These are phyloP conservation scores for Boletellus ananiceps DNA, from an alignment of 768 basidiomycete species.

Conservation along the genomic window DNA sequence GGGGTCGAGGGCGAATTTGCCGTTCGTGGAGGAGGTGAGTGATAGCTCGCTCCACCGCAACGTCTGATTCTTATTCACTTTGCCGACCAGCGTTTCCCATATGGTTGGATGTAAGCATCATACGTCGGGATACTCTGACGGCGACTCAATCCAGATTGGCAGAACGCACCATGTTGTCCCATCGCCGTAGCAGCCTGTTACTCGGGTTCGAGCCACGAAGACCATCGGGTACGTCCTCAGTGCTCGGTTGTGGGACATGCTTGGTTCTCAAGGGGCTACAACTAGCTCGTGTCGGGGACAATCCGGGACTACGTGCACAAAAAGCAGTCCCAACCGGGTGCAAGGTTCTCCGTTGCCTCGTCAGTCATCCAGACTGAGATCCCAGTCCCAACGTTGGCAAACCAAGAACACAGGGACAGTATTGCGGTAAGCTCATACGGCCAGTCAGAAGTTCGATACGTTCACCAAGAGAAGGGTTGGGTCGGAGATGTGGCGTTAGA, in stretches of 20 bases:
- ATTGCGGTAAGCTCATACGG: slow-evolving; percentile 25
- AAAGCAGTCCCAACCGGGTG: slow-evolving; percentile 29
- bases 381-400: slow-evolving; percentile 28
- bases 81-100: slow-evolving; percentile 68
- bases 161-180: slow-evolving; percentile 83
- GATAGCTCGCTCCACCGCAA: not conserved
- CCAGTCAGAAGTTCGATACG: slow-evolving; percentile 24
- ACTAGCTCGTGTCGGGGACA: slow-evolving; percentile 58
- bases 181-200: slow-evolving; percentile 76
- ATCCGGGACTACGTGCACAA: slow-evolving; percentile 71
- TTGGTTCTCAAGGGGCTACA: slow-evolving; percentile 2
- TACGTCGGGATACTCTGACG: not conserved
- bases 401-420: slow-evolving; percentile 29
- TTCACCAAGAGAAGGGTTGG: slow-evolving; percentile 32
- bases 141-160: slow-evolving; percentile 4
- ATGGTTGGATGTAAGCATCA: slow-evolving; percentile 63
- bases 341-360: slow-evolving; percentile 23
- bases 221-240: slow-evolving; percentile 57
- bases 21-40: slow-evolving; percentile 75
- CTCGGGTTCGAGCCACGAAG: slow-evolving; percentile 77
- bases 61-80: slow-evolving; percentile 1
- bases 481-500: slow-evolving; percentile 34
- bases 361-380: slow-evolving; percentile 26
- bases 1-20: slow-evolving; percentile 61
- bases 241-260: not conserved